These are phyloP conservation scores for Fusarium sacchari DNA, from an alignment of 2,329 filamentous ascomycete genomes.

Conservation along the genomic window DNA sequence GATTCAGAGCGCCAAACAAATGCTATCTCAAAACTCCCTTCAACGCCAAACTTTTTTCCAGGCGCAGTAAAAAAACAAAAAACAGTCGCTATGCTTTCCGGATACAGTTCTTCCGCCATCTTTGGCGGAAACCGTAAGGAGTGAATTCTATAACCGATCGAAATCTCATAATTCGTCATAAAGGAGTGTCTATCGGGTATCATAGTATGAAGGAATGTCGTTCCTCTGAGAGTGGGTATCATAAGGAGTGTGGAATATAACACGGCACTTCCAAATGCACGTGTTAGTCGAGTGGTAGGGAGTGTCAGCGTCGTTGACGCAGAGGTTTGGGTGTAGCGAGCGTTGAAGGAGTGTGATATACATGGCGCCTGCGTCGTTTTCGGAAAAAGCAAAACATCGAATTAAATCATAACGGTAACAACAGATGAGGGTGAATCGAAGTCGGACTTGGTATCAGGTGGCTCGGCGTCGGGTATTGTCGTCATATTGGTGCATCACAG, in stretches of 20 bases:
- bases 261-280: slow-evolving; percentile 45
- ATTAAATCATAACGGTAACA: slow-evolving; percentile 31
- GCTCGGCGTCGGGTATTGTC: slow-evolving; percentile 51
- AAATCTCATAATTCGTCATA: slow-evolving; percentile 50
- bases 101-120: slow-evolving; percentile 51
- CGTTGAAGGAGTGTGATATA: slow-evolving; percentile 51
- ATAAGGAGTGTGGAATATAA: slow-evolving; percentile 49
- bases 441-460: slow-evolving; percentile 37
- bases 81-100: slow-evolving; percentile 66
- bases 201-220: slow-evolving; percentile 46
- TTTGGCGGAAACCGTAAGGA: slow-evolving; percentile 56
- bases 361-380: slow-evolving; percentile 50
- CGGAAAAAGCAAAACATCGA: slow-evolving; percentile 33
- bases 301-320: slow-evolving; percentile 48
- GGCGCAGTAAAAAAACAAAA: slow-evolving; percentile 43
- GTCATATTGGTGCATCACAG: slow-evolving; percentile 45
- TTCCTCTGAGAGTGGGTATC: slow-evolving; percentile 40
- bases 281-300: slow-evolving; percentile 38
- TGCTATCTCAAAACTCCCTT: slow-evolving; percentile 38
- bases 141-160: slow-evolving; percentile 54
- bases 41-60: slow-evolving; percentile 44
- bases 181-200: slow-evolving; percentile 52
- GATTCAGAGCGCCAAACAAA: slow-evolving; percentile 39
- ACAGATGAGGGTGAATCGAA: slow-evolving; percentile 31
- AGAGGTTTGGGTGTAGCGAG: slow-evolving; percentile 46